Evolutionary conservation across 768 basidiomycete species (phyloP).

Genomic region (Tylopilus cervinicoccineus): DNA sequence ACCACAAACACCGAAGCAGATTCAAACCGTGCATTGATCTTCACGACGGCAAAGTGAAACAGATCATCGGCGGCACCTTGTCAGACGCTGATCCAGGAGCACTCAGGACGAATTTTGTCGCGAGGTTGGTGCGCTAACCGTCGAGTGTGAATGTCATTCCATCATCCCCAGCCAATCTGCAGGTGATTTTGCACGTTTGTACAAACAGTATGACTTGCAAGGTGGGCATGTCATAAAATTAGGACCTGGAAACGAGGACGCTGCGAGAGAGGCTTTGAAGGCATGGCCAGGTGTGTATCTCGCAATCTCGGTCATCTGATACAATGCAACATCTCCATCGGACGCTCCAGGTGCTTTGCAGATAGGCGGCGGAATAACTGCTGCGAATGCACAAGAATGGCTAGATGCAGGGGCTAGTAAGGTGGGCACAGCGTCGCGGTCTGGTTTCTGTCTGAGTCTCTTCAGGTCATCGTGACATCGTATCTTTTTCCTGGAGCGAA

Average conservation of each 20-base stretch:
- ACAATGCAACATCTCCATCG: slow-evolving; percentile 1
- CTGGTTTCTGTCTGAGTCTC: slow-evolving; percentile 6
- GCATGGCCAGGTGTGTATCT: slow-evolving; percentile 71
- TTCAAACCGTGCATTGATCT: slow-evolving; percentile 97
- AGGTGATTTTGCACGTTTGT: slow-evolving; percentile 75
- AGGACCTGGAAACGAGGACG: slow-evolving; percentile 82
- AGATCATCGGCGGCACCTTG: slow-evolving; percentile 94
- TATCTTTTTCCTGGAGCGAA: slow-evolving; percentile 84
- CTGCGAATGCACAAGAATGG: slow-evolving; percentile 79
- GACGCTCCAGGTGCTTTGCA: slow-evolving; percentile 65
- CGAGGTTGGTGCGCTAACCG: slow-evolving; percentile 49
- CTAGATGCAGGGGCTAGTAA: slow-evolving; percentile 87
- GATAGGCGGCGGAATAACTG: slow-evolving; percentile 90
- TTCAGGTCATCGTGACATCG: slow-evolving; percentile 95
- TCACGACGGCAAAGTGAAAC: slow-evolving; percentile 93
- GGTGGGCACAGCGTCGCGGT: slow-evolving; percentile 37
- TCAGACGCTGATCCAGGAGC: slow-evolving; percentile 57
- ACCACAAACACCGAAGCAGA: slow-evolving; percentile 34
- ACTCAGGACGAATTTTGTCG: slow-evolving; percentile 87
- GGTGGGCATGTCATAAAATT: slow-evolving; percentile 98
- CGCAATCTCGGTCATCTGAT: slow-evolving; percentile 4
- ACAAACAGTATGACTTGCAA: slow-evolving; percentile 58
- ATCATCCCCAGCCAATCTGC: slow-evolving; percentile 60
- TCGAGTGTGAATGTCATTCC: neutral
- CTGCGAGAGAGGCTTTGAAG: slow-evolving; percentile 78